A percentile compares a stretch with the other conserved stretches of the same genome.
These are phyloP conservation scores for Platismatia glauca DNA, from an alignment of 495 filamentous ascomycete species.

Conservation along the genomic window DNA sequence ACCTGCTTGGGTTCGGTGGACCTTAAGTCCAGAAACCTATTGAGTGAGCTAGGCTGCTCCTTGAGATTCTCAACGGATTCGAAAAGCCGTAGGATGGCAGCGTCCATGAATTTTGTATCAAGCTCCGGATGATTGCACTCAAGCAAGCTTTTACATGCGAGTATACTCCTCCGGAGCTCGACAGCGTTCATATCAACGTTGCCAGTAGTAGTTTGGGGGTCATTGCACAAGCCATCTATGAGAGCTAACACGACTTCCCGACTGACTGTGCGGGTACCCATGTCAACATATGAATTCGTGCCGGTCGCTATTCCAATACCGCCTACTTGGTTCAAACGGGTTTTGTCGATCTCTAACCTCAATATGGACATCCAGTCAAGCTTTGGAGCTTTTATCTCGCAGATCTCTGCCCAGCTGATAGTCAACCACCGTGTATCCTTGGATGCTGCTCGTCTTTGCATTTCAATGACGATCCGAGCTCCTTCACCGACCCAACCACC, in stretches of 20 bases:
- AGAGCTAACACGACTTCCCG: constrained; percentile 48
- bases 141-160: constrained; percentile 30
- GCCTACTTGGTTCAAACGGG: constrained; percentile 18
- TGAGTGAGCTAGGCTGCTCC: constrained; percentile 34
- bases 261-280: constrained; percentile 46
- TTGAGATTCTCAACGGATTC: constrained; percentile 36
- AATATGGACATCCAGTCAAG: constrained; percentile 20
- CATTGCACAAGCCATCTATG: constrained; percentile 42
- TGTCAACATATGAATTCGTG: constrained; percentile 32
- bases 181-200: background rate
- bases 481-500: constrained; percentile 50
- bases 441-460: constrained; percentile 31
- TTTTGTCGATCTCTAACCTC: constrained; percentile 17
- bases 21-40: constrained; percentile 20
- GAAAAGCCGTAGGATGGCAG: constrained; percentile 43
- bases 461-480: constrained; percentile 37
- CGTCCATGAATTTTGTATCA: constrained; percentile 35
- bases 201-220: constrained; percentile 17
- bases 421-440: constrained; percentile 25
- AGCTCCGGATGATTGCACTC: constrained; percentile 26
- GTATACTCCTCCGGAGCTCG: constrained; percentile 22
- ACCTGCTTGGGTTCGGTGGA: constrained; percentile 7
- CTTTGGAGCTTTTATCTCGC: constrained; percentile 17
- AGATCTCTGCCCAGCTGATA: constrained; percentile 22
- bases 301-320: constrained; percentile 19